A percentile compares a stretch with the other conserved stretches of the same genome.
These are phyloP conservation scores for Haplosporangium gracile DNA, from an alignment of 192 early-diverging fungal genomes.

Conservation along the genomic window DNA sequence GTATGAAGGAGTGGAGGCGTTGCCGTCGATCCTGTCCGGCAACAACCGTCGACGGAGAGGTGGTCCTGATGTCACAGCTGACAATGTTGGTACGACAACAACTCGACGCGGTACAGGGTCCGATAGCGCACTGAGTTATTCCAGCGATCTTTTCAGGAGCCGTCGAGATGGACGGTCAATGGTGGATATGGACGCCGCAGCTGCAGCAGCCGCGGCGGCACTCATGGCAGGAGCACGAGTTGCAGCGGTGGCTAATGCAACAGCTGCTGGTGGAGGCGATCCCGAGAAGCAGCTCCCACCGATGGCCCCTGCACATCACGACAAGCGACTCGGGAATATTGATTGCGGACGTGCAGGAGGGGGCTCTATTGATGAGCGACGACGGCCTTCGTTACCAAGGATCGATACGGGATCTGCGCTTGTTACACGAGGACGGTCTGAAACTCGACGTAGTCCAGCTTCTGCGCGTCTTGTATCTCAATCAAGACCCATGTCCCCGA, in stretches of 20 bases:
- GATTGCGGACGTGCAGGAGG: constrained; percentile 5
- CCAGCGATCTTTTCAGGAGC: neutral
- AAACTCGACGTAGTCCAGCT: neutral
- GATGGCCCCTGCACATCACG: neutral
- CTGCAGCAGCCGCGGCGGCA: neutral
- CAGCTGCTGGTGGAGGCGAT: neutral
- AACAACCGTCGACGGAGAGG: neutral
- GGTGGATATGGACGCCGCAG: neutral
- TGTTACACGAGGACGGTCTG: constrained; percentile 25
- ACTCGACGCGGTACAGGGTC: neutral
- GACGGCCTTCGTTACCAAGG: neutral
- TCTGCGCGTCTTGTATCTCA: neutral
- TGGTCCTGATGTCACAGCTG: neutral
- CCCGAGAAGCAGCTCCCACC: neutral
- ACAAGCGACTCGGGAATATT: neutral
- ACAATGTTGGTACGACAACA: too few species aligned
- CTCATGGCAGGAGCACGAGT: constrained; percentile 1
- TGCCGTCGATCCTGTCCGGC: neutral
- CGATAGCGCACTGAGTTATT: neutral
- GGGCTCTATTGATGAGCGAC: neutral
- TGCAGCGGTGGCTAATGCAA: neutral
- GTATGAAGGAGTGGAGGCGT: neutral
- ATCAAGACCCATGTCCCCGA: constrained; percentile 37
- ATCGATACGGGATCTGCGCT: constrained; percentile 14
- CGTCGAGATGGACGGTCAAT: neutral